Evolutionary conservation across 352 stramenopile genomes (phyloP).

Genomic region (Blastocystis sp.): DNA sequence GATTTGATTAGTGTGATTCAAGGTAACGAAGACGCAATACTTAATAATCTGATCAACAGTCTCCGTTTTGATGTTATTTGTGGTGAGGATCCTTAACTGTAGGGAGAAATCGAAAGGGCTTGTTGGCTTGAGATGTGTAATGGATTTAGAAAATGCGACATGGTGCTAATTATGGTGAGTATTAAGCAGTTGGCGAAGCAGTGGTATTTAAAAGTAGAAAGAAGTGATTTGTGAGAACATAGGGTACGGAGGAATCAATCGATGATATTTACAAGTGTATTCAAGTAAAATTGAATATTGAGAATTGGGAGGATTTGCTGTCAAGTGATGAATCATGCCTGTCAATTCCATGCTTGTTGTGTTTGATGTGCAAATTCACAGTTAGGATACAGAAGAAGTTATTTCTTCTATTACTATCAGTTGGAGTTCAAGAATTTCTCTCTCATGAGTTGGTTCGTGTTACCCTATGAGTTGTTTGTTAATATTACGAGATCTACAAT

Average conservation of each 20-base stretch:
- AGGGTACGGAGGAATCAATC: constrained; percentile 2
- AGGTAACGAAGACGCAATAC: neutral
- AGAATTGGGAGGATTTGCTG: neutral
- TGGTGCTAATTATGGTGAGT: neutral
- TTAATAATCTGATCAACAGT: constrained; percentile 56
- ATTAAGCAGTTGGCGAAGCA: constrained; percentile 42
- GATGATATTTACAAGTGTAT: constrained; percentile 1
- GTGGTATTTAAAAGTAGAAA: constrained; percentile 6
- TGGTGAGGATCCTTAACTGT: neutral
- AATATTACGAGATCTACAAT: neutral
- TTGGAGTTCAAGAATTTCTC: neutral
- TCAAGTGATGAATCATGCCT: neutral
- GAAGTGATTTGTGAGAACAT: neutral
- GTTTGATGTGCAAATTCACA: neutral
- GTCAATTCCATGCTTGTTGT: neutral
- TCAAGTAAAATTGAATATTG: neutral
- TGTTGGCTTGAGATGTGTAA: constrained; percentile 41
- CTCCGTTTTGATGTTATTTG: neutral
- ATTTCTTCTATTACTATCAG: neutral
- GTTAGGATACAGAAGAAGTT: neutral
- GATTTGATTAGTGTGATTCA: neutral
- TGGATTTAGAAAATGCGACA: neutral
- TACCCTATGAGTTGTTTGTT: neutral
- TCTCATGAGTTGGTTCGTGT: neutral
- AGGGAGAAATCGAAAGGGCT: constrained; percentile 58